Evolutionary conservation across 805 yeast genomes (phyloP), one percentile per base, ranked within the genome.

Genomic region (Candida incommunis): DNA sequence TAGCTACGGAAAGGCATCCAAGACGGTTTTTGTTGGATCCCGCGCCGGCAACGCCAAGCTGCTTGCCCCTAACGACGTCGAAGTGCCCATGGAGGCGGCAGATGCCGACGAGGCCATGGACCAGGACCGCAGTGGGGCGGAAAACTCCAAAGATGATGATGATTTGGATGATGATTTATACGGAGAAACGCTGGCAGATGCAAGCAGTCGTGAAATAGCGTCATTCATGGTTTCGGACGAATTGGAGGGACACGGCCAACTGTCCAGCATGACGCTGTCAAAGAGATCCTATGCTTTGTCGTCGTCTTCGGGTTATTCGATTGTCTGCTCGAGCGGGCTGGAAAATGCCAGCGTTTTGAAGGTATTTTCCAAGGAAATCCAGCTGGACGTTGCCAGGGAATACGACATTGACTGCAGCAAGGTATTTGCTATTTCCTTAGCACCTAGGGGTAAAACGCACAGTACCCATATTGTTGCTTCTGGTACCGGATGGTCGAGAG

Each of bases 241-340:
- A 1, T 56, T 87, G 9, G 54, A 70, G 2, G 82, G 79, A 54
- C 68, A 73, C 51, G 95, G 95, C 0, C 95, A 95, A 0, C 66
- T 82, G 11, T 68, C 82, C 2, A 75, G 78, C 35, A 70, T 87
- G 50, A 70, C 87, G 0, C 53, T 79, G 26, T 95, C 88, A 0
- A 68, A 69, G 42, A 43, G 56, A 41, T 67, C 82, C 23, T 65
- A 74, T 0, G 82, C 82, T 56, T n/a, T n/a, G n/a, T n/a, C n/a
- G n/a, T 90, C 94, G 2, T 80, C 78, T 50, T 66, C 60, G 49
- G 68, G 82, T 54, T 65, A 72, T 16, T 81, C 85, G 4, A 72
- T 86, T 2, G 72, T 85, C 4, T 76, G 81, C 0, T 72, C 85
- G 2, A 72, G 82, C 0, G 95, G 96, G 0, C 68, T 76, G 15